Percentiles rank a stretch among this genome's conserved stretches.
Evolutionary conservation across 129 eudicot species (phyloP).

Genomic region (Lactuca sativa): DNA sequence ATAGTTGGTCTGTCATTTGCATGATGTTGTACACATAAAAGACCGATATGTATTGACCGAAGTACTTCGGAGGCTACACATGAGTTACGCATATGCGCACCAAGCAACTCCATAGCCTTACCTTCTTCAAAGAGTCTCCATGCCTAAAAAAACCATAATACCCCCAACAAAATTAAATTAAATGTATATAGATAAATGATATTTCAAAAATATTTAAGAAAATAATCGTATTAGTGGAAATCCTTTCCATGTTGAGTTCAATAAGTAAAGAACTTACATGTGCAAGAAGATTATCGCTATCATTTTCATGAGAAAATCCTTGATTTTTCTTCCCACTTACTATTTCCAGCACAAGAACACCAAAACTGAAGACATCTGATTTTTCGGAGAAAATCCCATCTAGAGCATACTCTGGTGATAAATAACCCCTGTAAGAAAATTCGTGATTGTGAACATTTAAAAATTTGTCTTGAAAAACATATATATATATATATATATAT

Average conservation of each 20-base stretch:
- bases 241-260: too few species aligned
- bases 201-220: too few species aligned
- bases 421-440: constrained; percentile 28
- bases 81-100: constrained; percentile 10
- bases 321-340: constrained; percentile 35
- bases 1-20: constrained; percentile 36
- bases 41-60: constrained; percentile 31
- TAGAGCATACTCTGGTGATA: constrained; percentile 31
- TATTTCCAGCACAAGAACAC: constrained; percentile 38
- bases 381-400: constrained; percentile 32
- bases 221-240: too few species aligned
- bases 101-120: constrained; percentile 13
- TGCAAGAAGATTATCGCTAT: constrained; percentile 33
- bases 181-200: too few species aligned
- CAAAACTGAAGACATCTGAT: constrained; percentile 37
- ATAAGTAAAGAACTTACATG: constrained; percentile 27
- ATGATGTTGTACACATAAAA: constrained; percentile 30
- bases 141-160: constrained; percentile 8
- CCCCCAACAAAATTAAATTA: not conserved
- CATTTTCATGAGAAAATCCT: constrained; percentile 19
- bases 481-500: too few species aligned
- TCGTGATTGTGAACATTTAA: not conserved
- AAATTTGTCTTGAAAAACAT: not conserved
- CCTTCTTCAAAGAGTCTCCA: constrained; percentile 32
- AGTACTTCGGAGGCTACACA: constrained; percentile 11